Base-by-base conservation (phyloP, 75 land plant genomes). In the Adiantum capillusveneris region DNA sequence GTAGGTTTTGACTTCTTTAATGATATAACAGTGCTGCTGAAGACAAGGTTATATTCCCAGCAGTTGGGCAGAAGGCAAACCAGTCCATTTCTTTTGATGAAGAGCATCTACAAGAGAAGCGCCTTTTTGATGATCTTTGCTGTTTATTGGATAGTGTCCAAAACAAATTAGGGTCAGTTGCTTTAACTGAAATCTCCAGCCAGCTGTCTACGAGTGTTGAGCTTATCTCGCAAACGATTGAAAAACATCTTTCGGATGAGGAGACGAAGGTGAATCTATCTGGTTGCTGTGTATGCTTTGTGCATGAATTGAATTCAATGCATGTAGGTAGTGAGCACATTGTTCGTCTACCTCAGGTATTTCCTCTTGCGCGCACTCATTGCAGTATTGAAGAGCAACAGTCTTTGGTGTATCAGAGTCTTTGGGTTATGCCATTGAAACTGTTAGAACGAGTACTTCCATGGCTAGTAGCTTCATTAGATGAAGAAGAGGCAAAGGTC, bases 11-110 rank as follows among this genome's bases (percentile, higher is more conserved):
- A n/a, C n/a, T n/a, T n/a, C n/a, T n/a, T n/a, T n/a, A n/a, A n/a
- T n/a, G n/a, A n/a, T n/a, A n/a, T n/a, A n/a, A n/a, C 88, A 86
- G 89, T 72, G 79, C 67, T 63, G 76, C 75, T 18, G 67, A 73
- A 59, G 86, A 86, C 16, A 76, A 74, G 44, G 34, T 79, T n/a
- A 41, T 82, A 24, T 76, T 65, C 46, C 83, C 85, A 25, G 65
- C 73, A 18, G 27, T 79, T 18, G 42, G 49, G 52, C 46, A 58
- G 57, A 63, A 63, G 61, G 52, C 64, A 21, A 29, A 53, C 22
- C 27, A 57, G 55, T 17, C 48, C 29, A 25, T 64, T 13, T 52
- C 68, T 26, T 66, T 44, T 56, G 41, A 60, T 12, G 13, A 16
- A 27, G 51, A 64, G 9, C 70, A 56, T 62, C 57, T 71, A 18